These are phyloP conservation scores for Chloranthus sessilifolius DNA, from an alignment of 164 flowering plant genomes.

Conservation along the genomic window DNA sequence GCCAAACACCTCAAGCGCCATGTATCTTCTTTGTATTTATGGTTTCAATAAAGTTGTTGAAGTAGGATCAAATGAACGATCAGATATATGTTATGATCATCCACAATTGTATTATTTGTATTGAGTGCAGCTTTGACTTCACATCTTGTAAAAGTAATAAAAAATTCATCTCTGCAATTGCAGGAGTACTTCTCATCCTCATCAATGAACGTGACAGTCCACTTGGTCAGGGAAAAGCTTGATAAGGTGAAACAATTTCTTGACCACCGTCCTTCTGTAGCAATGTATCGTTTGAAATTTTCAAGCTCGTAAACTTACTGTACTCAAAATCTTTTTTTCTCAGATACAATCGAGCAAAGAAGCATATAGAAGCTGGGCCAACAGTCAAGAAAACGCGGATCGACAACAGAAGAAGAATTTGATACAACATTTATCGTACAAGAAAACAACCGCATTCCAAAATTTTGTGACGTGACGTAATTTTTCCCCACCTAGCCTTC, in stretches of 20 bases:
- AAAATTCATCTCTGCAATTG: not conserved
- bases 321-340: not conserved
- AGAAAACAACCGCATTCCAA: not conserved
- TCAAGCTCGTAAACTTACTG: not conserved
- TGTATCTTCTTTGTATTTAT: too few species aligned
- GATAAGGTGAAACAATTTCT: slow-evolving; percentile 53
- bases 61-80: too few species aligned
- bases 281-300: not conserved
- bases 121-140: too few species aligned
- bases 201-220: slow-evolving; percentile 85
- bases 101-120: too few species aligned
- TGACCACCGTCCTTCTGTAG: not conserved
- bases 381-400: slow-evolving; percentile 55
- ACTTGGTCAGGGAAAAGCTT: slow-evolving; percentile 67
- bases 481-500: too few species aligned
- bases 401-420: slow-evolving; percentile 83
- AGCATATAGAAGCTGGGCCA: slow-evolving; percentile 37
- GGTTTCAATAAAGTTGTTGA: too few species aligned
- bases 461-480: too few species aligned
- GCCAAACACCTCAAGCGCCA: too few species aligned
- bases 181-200: slow-evolving; percentile 80
- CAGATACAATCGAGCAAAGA: slow-evolving; percentile 68
- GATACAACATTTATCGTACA: not conserved
- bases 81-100: too few species aligned
- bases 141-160: not conserved